Evolutionary conservation across 352 stramenopile genomes (phyloP).

Genomic region (Phytopythium vexans): DNA sequence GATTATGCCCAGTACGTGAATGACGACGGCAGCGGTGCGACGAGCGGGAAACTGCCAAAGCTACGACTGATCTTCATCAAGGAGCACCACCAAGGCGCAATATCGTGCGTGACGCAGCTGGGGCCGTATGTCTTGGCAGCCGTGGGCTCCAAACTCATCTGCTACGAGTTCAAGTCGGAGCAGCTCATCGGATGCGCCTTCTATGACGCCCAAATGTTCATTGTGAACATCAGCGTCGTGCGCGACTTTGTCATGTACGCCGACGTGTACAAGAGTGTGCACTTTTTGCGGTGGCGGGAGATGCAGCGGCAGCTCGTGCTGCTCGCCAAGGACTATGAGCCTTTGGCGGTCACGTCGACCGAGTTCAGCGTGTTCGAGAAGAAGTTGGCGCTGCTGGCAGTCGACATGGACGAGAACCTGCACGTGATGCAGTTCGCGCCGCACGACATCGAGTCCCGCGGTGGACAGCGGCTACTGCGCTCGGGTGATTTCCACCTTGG

Average conservation of each 20-base stretch:
- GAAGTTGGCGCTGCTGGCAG: slow-evolving; percentile 62
- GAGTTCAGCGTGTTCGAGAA: slow-evolving; percentile 85
- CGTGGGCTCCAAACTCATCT: slow-evolving; percentile 85
- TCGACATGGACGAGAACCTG: slow-evolving; percentile 84
- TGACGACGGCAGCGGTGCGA: slow-evolving; percentile 53
- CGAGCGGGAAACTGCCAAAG: slow-evolving; percentile 79
- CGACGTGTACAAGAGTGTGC: slow-evolving; percentile 87
- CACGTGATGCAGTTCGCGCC: slow-evolving; percentile 86
- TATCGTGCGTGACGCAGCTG: slow-evolving; percentile 73
- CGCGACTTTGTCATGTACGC: slow-evolving; percentile 87
- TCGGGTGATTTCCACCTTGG: slow-evolving; percentile 84
- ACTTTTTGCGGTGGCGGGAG: slow-evolving; percentile 86
- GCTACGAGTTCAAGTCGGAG: slow-evolving; percentile 89
- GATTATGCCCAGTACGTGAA: slow-evolving; percentile 89
- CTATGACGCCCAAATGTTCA: slow-evolving; percentile 87
- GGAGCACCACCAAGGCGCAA: slow-evolving; percentile 79
- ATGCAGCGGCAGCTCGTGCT: slow-evolving; percentile 76
- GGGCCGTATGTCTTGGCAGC: slow-evolving; percentile 81
- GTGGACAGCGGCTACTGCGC: slow-evolving; percentile 75
- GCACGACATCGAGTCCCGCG: slow-evolving; percentile 81
- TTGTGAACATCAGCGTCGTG: slow-evolving; percentile 77
- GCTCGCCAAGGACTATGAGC: slow-evolving; percentile 86
- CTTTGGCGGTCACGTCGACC: slow-evolving; percentile 66
- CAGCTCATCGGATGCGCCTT: slow-evolving; percentile 84
- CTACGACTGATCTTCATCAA: slow-evolving; percentile 83